Evolutionary conservation across 2,329 filamentous ascomycete species (phyloP).

Genomic region (Lasiodiplodia hormozganensis): DNA sequence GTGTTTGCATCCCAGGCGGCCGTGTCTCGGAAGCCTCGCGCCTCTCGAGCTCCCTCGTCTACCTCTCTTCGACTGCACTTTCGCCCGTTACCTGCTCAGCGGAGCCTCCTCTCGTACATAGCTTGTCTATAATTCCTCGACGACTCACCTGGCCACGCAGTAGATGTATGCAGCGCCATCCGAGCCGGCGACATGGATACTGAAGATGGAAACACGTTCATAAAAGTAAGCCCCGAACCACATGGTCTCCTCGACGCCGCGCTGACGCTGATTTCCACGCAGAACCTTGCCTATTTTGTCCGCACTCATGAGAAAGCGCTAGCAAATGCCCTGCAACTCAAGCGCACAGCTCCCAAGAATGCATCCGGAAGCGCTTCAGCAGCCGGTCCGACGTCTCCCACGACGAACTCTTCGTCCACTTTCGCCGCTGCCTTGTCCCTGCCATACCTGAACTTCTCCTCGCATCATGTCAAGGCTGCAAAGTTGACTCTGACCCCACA

Average conservation of each 20-base stretch:
- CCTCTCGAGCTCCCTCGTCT: slow-evolving; percentile 11
- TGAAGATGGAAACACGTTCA: slow-evolving; percentile 88
- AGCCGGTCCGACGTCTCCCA: slow-evolving; percentile 60
- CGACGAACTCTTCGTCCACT: slow-evolving; percentile 68
- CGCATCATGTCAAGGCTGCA: slow-evolving; percentile 83
- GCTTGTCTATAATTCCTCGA: slow-evolving; percentile 21
- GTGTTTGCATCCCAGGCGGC: slow-evolving; percentile 19
- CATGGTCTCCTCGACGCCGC: not conserved
- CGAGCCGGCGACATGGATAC: slow-evolving; percentile 68
- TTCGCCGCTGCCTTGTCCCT: slow-evolving; percentile 87
- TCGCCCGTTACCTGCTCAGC: slow-evolving; percentile 5
- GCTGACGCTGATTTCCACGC: slow-evolving; percentile 31
- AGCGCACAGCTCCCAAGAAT: slow-evolving; percentile 75
- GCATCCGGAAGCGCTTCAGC: slow-evolving; percentile 58
- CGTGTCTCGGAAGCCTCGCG: slow-evolving; percentile 25
- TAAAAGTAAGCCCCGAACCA: slow-evolving; percentile 70
- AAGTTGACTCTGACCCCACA: slow-evolving; percentile 94
- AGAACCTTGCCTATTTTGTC: slow-evolving; percentile 97
- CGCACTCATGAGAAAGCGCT: slow-evolving; percentile 96
- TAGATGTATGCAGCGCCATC: slow-evolving; percentile 25
- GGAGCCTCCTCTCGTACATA: slow-evolving; percentile 19
- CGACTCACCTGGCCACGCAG: slow-evolving; percentile 24
- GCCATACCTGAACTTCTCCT: slow-evolving; percentile 83
- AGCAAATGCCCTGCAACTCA: slow-evolving; percentile 90
- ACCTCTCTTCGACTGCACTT: slow-evolving; percentile 9